A percentile compares a stretch with the other conserved stretches of the same genome.
These are phyloP conservation scores for Pichia sp. DNA, from an alignment of 1,139 yeast species.

Conservation along the genomic window DNA sequence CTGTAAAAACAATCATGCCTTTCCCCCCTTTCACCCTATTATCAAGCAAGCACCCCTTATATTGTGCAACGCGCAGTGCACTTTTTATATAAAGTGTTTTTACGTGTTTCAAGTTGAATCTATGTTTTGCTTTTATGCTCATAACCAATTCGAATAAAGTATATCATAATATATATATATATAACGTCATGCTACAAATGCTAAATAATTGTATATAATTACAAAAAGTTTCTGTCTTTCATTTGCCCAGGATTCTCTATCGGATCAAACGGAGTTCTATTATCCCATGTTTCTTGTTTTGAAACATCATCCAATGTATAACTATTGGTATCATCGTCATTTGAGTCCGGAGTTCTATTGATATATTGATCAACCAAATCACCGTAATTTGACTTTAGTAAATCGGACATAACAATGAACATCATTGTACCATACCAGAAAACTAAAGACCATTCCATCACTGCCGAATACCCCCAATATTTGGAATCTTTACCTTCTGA, in stretches of 20 bases:
- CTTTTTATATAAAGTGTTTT: too few species aligned
- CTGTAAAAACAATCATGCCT: too few species aligned
- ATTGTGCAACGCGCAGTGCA: too few species aligned
- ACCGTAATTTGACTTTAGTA: slow-evolving; percentile 27
- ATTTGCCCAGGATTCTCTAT: neutral
- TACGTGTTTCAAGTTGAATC: too few species aligned
- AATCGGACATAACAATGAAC: slow-evolving; percentile 60
- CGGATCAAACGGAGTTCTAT: slow-evolving; percentile 4
- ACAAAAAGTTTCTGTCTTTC: neutral
- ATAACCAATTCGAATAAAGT: too few species aligned
- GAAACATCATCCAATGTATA: slow-evolving; percentile 3
- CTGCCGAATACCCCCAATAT: slow-evolving; percentile 40
- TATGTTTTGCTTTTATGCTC: too few species aligned
- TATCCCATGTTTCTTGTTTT: slow-evolving; percentile 8
- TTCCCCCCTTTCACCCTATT: too few species aligned
- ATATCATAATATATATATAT: neutral
- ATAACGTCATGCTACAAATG: neutral
- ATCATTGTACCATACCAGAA: slow-evolving; percentile 76
- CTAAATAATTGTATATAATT: neutral
- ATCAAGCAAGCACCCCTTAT: too few species aligned
- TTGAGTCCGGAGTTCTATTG: slow-evolving; percentile 4
- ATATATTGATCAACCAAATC: slow-evolving; percentile 11
- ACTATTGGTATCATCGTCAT: neutral
- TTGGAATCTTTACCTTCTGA: slow-evolving; percentile 26
- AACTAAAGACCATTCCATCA: slow-evolving; percentile 80